Evolutionary conservation across 805 yeast genomes (phyloP), one percentile per base, ranked within the genome.

Genomic region (Metschnikowia noctiluminum): DNA sequence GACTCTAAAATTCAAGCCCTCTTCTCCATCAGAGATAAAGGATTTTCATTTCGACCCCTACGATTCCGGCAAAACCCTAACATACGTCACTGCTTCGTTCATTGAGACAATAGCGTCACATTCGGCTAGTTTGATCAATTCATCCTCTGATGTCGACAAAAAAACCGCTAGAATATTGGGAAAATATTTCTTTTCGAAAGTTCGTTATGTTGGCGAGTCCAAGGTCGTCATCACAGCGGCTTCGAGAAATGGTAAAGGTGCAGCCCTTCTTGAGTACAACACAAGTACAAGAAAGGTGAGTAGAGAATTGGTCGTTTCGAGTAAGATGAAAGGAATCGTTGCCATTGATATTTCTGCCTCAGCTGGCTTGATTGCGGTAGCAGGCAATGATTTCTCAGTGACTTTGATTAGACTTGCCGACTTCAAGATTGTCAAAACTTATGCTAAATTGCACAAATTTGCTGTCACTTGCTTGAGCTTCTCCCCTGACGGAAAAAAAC

Each of bases 381-480:
- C 86, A 0, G 82, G 84, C 0, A 80, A 83, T 47, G 94, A 87
- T 56, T 78, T 81, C 54, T 80, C 94, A 1, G 69, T 90, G 11
- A 67, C 80, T 1, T 56, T 90, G n/a, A 63, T 83, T 11, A 75
- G 77, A 37, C 62, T 78, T 13, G 68, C 73, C 2, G 80, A 76
- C 52, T 77, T 90, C 50, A 73, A 76, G 38, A 64, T 76, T 11
- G 57, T 81, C 27, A 80, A 77, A 49, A 68, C 73, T 7, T 69
- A 81, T 47, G 76, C 77, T 38, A 79, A 85, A 51, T 82, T 87
- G 46, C 97, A 90, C 63, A 71, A 77, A 8, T 87, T 87, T 63
- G 89, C 95, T 27, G 82, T 89, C 45, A 89, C 97, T 0, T 76
- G 79, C 39, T 80, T 88, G 9, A 70, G 80, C 2, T 83, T 89